Evolutionary conservation across 164 flowering plant genomes (phyloP).

Genomic region (Annona squamosa): DNA sequence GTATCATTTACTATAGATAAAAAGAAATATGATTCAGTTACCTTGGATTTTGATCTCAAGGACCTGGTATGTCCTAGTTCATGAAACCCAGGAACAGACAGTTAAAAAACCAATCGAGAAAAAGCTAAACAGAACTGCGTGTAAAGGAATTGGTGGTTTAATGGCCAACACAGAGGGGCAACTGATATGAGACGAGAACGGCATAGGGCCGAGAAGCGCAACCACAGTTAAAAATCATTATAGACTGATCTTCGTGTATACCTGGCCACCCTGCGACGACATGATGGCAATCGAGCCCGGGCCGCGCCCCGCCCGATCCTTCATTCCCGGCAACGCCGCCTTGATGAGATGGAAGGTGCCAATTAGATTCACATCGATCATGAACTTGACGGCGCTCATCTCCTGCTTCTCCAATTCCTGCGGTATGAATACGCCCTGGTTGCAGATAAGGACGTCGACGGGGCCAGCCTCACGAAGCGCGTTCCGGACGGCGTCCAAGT

Average conservation of each 20-base stretch:
- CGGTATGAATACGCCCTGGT: constrained; percentile 69
- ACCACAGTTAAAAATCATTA: not conserved
- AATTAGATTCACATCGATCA: constrained; percentile 75
- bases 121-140: no score
- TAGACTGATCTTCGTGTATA: constrained; percentile 10
- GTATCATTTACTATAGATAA: no score
- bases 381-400: constrained; percentile 59
- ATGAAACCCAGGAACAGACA: no score
- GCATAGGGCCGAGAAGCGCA: not conserved
- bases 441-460: constrained; percentile 66
- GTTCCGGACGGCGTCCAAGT: constrained; percentile 40
- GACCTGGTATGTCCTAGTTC: no score
- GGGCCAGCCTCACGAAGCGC: constrained; percentile 58
- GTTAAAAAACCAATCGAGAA: no score
- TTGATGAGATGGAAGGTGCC: constrained; percentile 76
- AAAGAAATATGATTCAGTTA: no score
- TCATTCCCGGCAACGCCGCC: constrained; percentile 80
- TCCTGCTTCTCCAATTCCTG: constrained; percentile 55
- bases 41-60: no score
- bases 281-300: constrained; percentile 77
- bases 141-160: no score
- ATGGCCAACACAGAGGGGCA: no score
- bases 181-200: no score
- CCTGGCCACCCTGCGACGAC: constrained; percentile 96
- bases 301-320: constrained; percentile 36